Evolutionary conservation across 164 flowering plant species (phyloP), one percentile per base, ranked within the genome.

Genomic region (Umbilicus rupestris): DNA sequence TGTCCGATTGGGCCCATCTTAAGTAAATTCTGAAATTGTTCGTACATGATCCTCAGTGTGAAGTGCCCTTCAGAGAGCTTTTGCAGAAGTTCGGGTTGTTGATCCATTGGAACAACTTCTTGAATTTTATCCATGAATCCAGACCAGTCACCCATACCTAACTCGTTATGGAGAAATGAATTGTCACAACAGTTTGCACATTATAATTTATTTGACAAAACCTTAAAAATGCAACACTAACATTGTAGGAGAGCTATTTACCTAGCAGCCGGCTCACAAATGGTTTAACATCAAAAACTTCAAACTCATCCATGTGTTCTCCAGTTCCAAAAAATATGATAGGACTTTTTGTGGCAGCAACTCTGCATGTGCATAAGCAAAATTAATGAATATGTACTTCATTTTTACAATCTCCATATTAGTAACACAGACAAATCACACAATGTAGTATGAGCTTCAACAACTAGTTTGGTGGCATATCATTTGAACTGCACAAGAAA

Each of bases 101-200:
- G 99, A 78, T 94, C 99, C 96, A 85, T 89, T 1, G 97, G 97
- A 74, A 91, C 97, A 72, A 91, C 97, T 77, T 94, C 99, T 47
- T 94, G 99, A 77, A 92, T 88, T 76, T 95, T 95, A 81, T 95
- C 97, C 99, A 95, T 88, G 69, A 95, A 92, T n/a, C 99, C 99
- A 80, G 99, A 86, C 99, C 83, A 94, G 74, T 94, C 98, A 65
- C 97, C 97, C 98, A 93, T 90, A 62, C 98, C 98, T 93, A 67
- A 14, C 63, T 30, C 30, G 24, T 1, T 9, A 52, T 52, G 29
- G 29, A 20, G 14, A 3, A 52, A 20, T 24, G 7, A 24, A 11
- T 22, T 20, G 58, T 52, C 14, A 22, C 16, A 24, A 24, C 17
- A 28, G 19, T 59, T 33, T 7, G 29, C 17, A 24, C 17, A 11